Percentiles rank a stretch among this genome's conserved stretches.
These are phyloP conservation scores for Coelastrella sp. DNA, from an alignment of 139 green algal species.

Conservation along the genomic window DNA sequence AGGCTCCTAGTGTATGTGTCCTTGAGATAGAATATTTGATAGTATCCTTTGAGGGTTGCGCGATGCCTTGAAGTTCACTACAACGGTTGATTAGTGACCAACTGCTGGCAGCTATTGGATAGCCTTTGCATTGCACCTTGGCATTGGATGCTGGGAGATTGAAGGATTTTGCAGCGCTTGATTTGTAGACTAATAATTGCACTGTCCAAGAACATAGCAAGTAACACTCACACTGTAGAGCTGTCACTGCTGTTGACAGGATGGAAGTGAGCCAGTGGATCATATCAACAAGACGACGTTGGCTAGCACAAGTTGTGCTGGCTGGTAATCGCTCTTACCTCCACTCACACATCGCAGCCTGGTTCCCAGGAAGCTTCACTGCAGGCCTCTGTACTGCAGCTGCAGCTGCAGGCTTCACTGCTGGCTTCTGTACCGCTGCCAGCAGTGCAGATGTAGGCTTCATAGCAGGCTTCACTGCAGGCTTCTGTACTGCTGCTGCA, in stretches of 20 bases:
- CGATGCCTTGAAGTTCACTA: too few relatives aligned
- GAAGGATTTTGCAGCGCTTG: neutral
- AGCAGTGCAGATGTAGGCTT: too few relatives aligned
- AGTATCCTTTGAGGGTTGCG: too few relatives aligned
- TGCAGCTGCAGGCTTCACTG: neutral
- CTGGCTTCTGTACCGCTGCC: neutral
- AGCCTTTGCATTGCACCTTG: too few relatives aligned
- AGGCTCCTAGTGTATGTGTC: too few relatives aligned
- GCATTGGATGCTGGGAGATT: neutral
- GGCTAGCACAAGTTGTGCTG: too few relatives aligned
- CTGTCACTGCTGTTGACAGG: too few relatives aligned
- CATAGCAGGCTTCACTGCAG: neutral
- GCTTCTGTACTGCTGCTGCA: neutral
- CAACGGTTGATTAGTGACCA: too few relatives aligned
- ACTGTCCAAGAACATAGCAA: neutral
- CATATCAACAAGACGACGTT: neutral
- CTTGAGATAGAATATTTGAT: too few relatives aligned
- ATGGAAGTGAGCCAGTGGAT: too few relatives aligned
- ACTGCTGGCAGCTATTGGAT: too few relatives aligned
- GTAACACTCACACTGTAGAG: neutral
- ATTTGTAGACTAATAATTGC: neutral
- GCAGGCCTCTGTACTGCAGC: neutral
- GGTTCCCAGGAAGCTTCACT: neutral
- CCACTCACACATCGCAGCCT: conserved; percentile 28
- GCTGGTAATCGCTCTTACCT: neutral